Evolutionary conservation across 1,284 basidiomycete species (phyloP).

Genomic region (Ceratorhiza oryzae-sativae): DNA sequence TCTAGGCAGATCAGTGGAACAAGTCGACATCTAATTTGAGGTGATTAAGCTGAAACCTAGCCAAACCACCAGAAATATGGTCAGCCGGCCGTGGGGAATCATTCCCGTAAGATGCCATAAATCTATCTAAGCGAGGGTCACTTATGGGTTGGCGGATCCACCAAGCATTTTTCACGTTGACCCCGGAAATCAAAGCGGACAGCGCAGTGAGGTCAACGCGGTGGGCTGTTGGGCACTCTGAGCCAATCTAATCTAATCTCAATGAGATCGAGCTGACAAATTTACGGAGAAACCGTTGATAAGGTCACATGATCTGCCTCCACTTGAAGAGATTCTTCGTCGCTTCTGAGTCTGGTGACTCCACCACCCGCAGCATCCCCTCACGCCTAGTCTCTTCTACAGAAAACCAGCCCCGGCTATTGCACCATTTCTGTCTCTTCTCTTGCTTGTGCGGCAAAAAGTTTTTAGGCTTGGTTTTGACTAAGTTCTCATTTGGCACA

Average conservation of each 20-base stretch:
- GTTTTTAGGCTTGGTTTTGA: too few relatives aligned
- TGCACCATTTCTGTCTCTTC: background rate
- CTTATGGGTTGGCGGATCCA: too few relatives aligned
- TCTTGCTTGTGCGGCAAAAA: background rate
- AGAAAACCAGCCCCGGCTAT: background rate
- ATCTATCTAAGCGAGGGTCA: too few relatives aligned
- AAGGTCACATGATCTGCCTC: background rate
- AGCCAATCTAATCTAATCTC: background rate
- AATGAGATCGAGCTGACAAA: background rate
- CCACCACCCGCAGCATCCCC: background rate
- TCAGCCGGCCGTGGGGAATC: too few relatives aligned
- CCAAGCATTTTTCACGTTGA: too few relatives aligned
- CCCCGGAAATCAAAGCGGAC: too few relatives aligned
- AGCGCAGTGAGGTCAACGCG: too few relatives aligned
- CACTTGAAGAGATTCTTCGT: background rate
- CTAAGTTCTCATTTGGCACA: too few relatives aligned
- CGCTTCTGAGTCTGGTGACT: background rate
- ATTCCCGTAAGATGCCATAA: too few relatives aligned
- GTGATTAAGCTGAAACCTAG: background rate
- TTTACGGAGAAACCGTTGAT: background rate
- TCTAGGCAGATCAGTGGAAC: background rate
- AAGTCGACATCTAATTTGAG: background rate
- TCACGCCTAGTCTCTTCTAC: background rate
- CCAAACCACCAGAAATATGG: background rate
- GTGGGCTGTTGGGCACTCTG: too few relatives aligned